phyloP scores from a whole-genome alignment of 352 stramenopile species.

The Blastocystis sp. region DNA sequence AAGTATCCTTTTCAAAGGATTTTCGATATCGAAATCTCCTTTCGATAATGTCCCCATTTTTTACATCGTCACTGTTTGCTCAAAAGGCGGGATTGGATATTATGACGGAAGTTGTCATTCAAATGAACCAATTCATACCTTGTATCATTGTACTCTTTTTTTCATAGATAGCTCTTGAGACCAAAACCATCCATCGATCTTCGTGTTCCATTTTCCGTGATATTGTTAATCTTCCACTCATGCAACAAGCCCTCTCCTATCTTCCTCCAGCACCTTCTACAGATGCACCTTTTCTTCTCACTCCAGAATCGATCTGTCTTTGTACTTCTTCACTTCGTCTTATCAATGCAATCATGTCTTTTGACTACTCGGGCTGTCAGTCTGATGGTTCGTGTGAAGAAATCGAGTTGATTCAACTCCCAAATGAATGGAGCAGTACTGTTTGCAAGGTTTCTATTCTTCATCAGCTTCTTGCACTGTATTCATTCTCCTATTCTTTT shows the following conservation, averaged over 20 bases:
- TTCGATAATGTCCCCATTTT: not conserved
- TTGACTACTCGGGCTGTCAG: not conserved
- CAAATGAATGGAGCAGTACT: not conserved
- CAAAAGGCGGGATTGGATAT: constrained; percentile 45
- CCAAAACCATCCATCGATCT: not conserved
- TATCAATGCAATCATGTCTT: not conserved
- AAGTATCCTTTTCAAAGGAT: constrained; percentile 38
- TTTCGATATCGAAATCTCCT: constrained; percentile 27
- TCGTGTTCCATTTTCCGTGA: constrained; percentile 8
- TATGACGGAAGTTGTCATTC: not conserved
- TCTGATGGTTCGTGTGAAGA: not conserved
- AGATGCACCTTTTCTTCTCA: not conserved
- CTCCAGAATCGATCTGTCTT: constrained; percentile 4
- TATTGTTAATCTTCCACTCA: not conserved
- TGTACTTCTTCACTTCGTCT: not conserved
- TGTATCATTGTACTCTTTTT: not conserved
- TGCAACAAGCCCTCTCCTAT: not conserved
- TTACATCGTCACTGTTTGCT: not conserved
- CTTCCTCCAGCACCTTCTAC: not conserved
- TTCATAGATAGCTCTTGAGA: constrained; percentile 10
- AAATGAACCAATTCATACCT: constrained; percentile 41
- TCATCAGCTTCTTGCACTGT: not conserved
- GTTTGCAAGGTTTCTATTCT: not conserved
- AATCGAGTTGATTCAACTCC: constrained; percentile 8
- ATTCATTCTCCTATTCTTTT: not conserved